Evolutionary conservation across 2,329 filamentous ascomycete species (phyloP).

Genomic region (Colletotrichum cereale): DNA sequence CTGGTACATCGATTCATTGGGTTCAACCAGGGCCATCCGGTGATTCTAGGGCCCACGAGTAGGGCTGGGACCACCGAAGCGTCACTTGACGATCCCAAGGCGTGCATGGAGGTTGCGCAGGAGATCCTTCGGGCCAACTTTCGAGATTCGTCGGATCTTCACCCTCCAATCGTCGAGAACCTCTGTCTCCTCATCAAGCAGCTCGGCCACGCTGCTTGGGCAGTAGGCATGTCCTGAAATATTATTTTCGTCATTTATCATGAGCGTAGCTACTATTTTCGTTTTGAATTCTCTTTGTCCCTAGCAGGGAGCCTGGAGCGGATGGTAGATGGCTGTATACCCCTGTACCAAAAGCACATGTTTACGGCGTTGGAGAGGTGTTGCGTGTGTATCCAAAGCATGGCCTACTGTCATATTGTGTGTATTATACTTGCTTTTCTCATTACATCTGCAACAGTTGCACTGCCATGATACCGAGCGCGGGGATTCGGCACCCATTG

Average conservation of each 20-base stretch:
- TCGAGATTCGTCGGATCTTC: conserved; percentile 53
- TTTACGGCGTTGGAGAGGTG: conserved; percentile 17
- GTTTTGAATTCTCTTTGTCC: not conserved
- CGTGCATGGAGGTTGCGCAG: conserved; percentile 70
- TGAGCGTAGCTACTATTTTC: not conserved
- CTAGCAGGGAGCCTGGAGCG: conserved; percentile 22
- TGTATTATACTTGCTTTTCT: not conserved
- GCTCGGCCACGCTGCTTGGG: conserved; percentile 64
- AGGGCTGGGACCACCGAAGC: conserved; percentile 50
- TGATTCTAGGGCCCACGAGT: conserved; percentile 55
- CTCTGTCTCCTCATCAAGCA: conserved; percentile 73
- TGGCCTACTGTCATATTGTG: not conserved
- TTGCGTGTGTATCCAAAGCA: not conserved
- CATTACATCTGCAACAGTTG: not conserved
- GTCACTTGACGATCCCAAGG: conserved; percentile 66
- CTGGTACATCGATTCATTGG: conserved; percentile 68
- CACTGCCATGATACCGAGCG: too few species aligned
- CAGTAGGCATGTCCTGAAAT: conserved; percentile 48
- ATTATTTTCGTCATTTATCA: not conserved
- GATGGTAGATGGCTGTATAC: conserved; percentile 24
- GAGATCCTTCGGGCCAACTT: conserved; percentile 69
- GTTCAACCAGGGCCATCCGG: conserved; percentile 66
- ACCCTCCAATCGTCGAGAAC: conserved; percentile 76
- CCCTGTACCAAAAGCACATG: conserved; percentile 31
- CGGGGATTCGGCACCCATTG: too few species aligned